Conservation (phyloP, 129 eudicot species). For the Artemisia argyi region DNA sequence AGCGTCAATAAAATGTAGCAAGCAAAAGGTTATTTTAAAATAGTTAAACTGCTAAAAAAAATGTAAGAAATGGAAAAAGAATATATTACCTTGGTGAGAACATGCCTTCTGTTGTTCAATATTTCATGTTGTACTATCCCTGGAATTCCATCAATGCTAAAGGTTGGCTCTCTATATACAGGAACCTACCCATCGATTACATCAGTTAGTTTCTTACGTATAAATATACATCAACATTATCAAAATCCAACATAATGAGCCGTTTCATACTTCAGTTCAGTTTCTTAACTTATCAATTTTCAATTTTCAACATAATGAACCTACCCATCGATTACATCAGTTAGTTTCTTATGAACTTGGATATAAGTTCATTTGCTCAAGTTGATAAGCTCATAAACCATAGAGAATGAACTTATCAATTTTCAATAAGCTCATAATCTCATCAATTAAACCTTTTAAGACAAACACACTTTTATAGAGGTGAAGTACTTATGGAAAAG, state of each 20-base stretch:
- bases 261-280: too few species aligned
- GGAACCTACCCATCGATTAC: constrained; percentile 54
- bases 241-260: not conserved
- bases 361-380: too few species aligned
- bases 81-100: constrained; percentile 74
- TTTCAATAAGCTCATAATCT: too few species aligned
- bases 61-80: constrained; percentile 1
- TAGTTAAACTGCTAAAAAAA: not conserved
- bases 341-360: too few species aligned
- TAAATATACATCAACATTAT: not conserved
- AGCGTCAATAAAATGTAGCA: not conserved
- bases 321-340: too few species aligned
- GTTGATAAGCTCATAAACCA: too few species aligned
- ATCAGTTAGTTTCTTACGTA: constrained; percentile 9
- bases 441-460: too few species aligned
- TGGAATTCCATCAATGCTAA: constrained; percentile 72
- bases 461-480: too few species aligned
- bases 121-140: constrained; percentile 94
- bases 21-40: not conserved
- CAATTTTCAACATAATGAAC: too few species aligned
- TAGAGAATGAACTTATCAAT: too few species aligned
- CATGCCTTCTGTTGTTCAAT: constrained; percentile 84
- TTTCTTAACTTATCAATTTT: too few species aligned
- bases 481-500: too few species aligned
- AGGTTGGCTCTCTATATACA: constrained; percentile 62